These are phyloP conservation scores for Hymenoscyphus occultus DNA, from an alignment of 2,329 filamentous ascomycete genomes.

Conservation along the genomic window DNA sequence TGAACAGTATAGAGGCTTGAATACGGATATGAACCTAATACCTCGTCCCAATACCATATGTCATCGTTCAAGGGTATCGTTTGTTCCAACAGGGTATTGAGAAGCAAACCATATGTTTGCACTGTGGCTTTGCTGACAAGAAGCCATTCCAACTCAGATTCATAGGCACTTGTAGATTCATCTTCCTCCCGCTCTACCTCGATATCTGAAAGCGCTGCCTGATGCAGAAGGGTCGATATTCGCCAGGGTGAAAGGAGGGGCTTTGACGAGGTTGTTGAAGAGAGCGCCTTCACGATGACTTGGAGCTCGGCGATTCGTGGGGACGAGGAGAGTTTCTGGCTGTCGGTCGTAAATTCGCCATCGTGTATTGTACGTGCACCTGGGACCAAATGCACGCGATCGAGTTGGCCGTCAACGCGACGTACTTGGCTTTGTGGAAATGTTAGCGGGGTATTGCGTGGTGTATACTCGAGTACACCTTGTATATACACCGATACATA, in stretches of 20 bases:
- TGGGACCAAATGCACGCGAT: conserved; percentile 54
- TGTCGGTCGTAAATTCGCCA: conserved; percentile 31
- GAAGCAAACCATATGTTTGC: conserved; percentile 80
- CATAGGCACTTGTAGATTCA: conserved; percentile 50
- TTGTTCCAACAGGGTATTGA: conserved; percentile 75
- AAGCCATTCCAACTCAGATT: conserved; percentile 84
- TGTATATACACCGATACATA: not conserved
- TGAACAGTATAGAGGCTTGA: conserved; percentile 84
- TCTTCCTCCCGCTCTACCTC: conserved; percentile 37
- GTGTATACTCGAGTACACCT: not conserved
- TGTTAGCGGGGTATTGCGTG: conserved; percentile 1
- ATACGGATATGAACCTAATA: conserved; percentile 73
- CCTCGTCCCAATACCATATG: conserved; percentile 93
- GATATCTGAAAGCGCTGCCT: conserved; percentile 54
- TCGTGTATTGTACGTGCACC: conserved; percentile 41
- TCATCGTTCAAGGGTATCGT: conserved; percentile 82
- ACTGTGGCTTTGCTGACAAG: conserved; percentile 86
- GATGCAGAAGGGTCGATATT: conserved; percentile 60
- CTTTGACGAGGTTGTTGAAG: conserved; percentile 63
- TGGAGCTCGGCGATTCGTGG: conserved; percentile 61
- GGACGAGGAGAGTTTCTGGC: conserved; percentile 39
- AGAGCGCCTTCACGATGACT: conserved; percentile 66
- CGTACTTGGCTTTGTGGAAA: conserved; percentile 48
- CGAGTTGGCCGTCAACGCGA: conserved; percentile 62
- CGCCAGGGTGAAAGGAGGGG: conserved; percentile 57